phyloP scores from a whole-genome alignment of 257 asterid species.

The Echites panduratus region DNA sequence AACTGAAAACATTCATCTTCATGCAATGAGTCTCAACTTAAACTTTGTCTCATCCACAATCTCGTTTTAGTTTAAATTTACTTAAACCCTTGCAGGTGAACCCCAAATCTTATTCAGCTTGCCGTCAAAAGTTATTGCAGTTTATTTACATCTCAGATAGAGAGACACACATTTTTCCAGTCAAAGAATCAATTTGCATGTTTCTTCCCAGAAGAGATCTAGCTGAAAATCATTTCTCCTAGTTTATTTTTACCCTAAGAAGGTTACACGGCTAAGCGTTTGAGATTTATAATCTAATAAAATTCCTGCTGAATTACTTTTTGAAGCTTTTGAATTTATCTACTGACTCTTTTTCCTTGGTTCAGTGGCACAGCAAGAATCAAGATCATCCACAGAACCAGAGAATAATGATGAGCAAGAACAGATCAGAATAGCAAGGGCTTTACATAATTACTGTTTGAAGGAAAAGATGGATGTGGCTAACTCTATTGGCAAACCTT shows the following conservation, averaged over 20 bases:
- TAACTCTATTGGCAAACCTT: slow-evolving; percentile 16
- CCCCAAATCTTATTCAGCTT: too few relatives aligned
- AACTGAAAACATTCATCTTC: background rate
- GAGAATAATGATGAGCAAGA: slow-evolving; percentile 71
- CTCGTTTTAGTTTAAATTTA: background rate
- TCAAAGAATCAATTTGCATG: background rate
- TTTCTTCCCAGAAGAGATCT: background rate
- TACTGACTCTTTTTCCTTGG: slow-evolving; percentile 5
- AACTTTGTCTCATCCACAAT: background rate
- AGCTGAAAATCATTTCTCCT: background rate
- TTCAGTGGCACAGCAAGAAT: slow-evolving; percentile 68
- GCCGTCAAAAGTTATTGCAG: background rate
- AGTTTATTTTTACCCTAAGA: background rate
- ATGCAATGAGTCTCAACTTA: background rate
- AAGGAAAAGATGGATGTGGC: slow-evolving; percentile 31
- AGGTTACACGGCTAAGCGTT: background rate
- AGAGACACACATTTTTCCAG: background rate
- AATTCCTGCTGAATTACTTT: background rate
- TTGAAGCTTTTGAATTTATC: background rate
- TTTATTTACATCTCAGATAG: background rate
- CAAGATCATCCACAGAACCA: slow-evolving; percentile 40
- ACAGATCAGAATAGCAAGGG: slow-evolving; percentile 66
- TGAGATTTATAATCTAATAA: background rate
- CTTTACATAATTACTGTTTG: slow-evolving; percentile 49
- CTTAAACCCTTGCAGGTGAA: too few relatives aligned